A percentile compares a stretch with the other conserved stretches of the same genome.
These are phyloP conservation scores for Brassica napus DNA, from an alignment of 345 rosid genomes.

Conservation along the genomic window Da-Ae NC_063448.1:54577501-54578000, in stretches of 20 bases:
- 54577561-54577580: too few species aligned
- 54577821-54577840: conserved; percentile 26
- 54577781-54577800: conserved; percentile 16
- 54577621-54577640: neutral
- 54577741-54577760: neutral
- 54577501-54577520: neutral
- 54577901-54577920: conserved; percentile 22
- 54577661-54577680: conserved; percentile 46
- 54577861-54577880: neutral
- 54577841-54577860: conserved; percentile 1
- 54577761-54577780: conserved; percentile 1
- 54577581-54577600: neutral
- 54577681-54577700: conserved; percentile 45
- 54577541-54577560: neutral
- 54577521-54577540: conserved; percentile 24
- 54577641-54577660: conserved; percentile 23
- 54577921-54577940: conserved; percentile 91
- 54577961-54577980: conserved; percentile 27
- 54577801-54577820: conserved; percentile 22
- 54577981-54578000: neutral
- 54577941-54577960: conserved; percentile 47
- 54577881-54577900: conserved; percentile 2
- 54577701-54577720: conserved; percentile 38
- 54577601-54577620: neutral
- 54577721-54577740: conserved; percentile 28